Percentiles rank a stretch among this genome's conserved stretches.
phyloP scores from a whole-genome alignment of 225 moss, liverwort and hornwort species.

The Neckera pumila region DNA sequence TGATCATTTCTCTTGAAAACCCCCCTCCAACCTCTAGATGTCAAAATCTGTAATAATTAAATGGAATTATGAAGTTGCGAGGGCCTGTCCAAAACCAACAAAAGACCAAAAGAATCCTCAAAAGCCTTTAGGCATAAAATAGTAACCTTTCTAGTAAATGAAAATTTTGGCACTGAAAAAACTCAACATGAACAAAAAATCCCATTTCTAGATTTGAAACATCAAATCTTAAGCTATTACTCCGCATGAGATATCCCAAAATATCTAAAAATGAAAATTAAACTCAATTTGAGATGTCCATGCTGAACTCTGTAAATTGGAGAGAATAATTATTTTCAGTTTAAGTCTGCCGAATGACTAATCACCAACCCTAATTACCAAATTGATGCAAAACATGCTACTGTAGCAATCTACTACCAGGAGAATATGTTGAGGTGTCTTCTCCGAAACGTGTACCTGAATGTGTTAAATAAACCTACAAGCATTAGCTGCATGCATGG shows the following conservation, averaged over 20 bases:
- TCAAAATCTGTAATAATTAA: neutral
- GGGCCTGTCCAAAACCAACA: neutral
- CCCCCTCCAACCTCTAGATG: too few relatives aligned
- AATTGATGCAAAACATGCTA: neutral
- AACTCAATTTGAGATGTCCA: neutral
- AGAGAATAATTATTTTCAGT: neutral
- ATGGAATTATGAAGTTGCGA: too few relatives aligned
- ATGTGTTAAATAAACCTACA: neutral
- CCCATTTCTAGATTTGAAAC: neutral
- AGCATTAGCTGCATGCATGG: neutral
- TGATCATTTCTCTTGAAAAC: too few relatives aligned
- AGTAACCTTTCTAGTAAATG: neutral
- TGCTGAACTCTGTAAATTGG: neutral
- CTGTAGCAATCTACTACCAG: neutral
- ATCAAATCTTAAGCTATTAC: neutral
- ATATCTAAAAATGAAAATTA: too few relatives aligned
- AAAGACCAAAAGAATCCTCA: neutral
- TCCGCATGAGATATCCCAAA: neutral
- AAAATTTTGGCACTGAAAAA: neutral
- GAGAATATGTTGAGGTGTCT: neutral
- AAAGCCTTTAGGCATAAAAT: neutral
- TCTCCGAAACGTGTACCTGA: neutral
- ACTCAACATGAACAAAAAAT: neutral
- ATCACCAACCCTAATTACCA: neutral
- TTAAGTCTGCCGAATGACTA: neutral